These are phyloP conservation scores for Candida silvicultrix DNA, from an alignment of 805 yeast species.

Conservation along the genomic window DNA sequence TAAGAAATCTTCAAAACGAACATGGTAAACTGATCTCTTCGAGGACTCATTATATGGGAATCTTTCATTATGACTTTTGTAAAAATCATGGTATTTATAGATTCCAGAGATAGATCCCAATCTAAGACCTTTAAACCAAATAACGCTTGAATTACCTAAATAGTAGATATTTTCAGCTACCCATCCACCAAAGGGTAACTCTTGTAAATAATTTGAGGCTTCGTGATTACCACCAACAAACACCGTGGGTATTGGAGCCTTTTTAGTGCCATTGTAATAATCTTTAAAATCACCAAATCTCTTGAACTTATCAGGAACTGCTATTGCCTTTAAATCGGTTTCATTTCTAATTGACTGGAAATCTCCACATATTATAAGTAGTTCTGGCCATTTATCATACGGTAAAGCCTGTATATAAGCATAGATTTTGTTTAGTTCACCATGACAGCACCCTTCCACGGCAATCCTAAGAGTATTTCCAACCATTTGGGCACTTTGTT, in stretches of 20 bases:
- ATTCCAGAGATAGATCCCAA: conserved; percentile 87
- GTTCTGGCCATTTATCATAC: conserved; percentile 32
- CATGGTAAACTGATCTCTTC: conserved; percentile 60
- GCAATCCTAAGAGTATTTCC: conserved; percentile 39
- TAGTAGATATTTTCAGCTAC: conserved; percentile 84
- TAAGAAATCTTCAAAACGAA: conserved; percentile 50
- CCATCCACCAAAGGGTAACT: conserved; percentile 85
- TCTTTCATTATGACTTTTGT: conserved; percentile 32
- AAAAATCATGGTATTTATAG: conserved; percentile 47
- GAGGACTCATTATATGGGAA: conserved; percentile 43
- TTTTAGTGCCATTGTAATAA: conserved; percentile 53
- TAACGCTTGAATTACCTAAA: conserved; percentile 69
- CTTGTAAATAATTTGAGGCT: conserved; percentile 69
- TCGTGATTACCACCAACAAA: conserved; percentile 97
- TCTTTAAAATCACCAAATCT: conserved; percentile 72
- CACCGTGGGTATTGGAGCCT: conserved; percentile 72
- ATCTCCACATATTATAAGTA: conserved; percentile 84
- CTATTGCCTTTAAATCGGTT: conserved; percentile 60
- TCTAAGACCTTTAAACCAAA: conserved; percentile 70
- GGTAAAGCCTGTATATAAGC: conserved; percentile 20
- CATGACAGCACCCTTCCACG: conserved; percentile 89
- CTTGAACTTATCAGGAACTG: conserved; percentile 76
- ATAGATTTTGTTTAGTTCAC: conserved; percentile 62
- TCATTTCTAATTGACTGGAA: conserved; percentile 71
- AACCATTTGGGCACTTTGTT: too few relatives aligned